These are phyloP conservation scores for Rosa chinensis DNA, from an alignment of 306 rosid species.

Conservation along the genomic window DNA sequence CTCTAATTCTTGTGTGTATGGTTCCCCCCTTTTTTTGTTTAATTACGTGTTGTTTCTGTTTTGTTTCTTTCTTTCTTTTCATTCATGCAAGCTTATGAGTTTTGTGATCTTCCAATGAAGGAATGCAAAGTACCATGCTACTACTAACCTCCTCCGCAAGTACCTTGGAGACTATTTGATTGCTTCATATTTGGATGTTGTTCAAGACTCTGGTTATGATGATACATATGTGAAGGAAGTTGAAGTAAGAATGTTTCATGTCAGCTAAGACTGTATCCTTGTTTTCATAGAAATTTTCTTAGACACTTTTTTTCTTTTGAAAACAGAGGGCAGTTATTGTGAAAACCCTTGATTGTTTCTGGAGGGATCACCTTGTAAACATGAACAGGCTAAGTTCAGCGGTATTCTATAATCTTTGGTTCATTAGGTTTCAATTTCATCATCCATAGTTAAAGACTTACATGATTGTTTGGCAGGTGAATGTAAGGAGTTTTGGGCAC, in stretches of 20 bases:
- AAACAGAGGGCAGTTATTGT: slow-evolving; percentile 92
- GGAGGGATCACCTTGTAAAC: slow-evolving; percentile 98
- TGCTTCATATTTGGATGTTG: slow-evolving; percentile 76
- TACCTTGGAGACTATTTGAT: slow-evolving; percentile 90
- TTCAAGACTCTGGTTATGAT: slow-evolving; percentile 87
- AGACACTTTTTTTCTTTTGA: background rate
- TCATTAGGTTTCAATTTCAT: slow-evolving; percentile 24
- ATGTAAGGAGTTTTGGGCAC: slow-evolving; percentile 94
- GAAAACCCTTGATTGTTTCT: slow-evolving; percentile 89
- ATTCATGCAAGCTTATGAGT: background rate
- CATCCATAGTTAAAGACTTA: slow-evolving; percentile 29
- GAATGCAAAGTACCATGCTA: slow-evolving; percentile 61
- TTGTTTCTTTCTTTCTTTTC: background rate
- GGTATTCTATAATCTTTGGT: slow-evolving; percentile 44
- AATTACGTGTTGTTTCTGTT: background rate
- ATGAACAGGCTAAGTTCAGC: slow-evolving; percentile 96
- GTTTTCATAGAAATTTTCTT: background rate
- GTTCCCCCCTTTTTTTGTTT: background rate
- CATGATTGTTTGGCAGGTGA: slow-evolving; percentile 61
- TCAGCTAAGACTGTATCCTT: background rate
- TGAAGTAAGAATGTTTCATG: slow-evolving; percentile 59
- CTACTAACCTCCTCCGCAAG: slow-evolving; percentile 77
- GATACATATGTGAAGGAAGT: slow-evolving; percentile 74
- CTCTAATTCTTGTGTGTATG: background rate
- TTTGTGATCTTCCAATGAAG: slow-evolving; percentile 42